These are phyloP conservation scores for Neurospora sp. DNA, from an alignment of 495 filamentous ascomycete genomes.

Conservation along the genomic window DNA sequence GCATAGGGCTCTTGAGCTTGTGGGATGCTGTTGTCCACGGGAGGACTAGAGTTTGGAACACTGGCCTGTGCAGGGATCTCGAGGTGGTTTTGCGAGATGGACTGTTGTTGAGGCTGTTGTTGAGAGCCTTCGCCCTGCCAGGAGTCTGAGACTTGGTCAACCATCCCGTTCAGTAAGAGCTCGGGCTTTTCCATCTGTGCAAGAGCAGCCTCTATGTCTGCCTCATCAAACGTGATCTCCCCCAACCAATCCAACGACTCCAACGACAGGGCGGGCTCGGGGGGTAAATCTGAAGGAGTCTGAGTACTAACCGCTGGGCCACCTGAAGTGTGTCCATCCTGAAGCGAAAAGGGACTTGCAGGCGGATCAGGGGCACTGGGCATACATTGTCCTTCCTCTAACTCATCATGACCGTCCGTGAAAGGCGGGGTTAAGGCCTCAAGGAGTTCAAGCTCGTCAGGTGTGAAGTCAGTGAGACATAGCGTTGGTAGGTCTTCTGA, in stretches of 20 bases:
- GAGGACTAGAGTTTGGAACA: not conserved
- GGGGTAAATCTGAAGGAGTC: constrained; percentile 2
- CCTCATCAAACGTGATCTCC: not conserved
- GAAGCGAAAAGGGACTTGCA: constrained; percentile 12
- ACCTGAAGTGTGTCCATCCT: constrained; percentile 21
- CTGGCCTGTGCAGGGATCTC: not conserved
- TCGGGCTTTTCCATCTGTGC: not conserved
- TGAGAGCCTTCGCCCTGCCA: not conserved
- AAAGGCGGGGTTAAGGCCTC: constrained; percentile 1
- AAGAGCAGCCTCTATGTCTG: not conserved
- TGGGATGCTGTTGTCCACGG: not conserved
- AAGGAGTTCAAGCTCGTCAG: not conserved
- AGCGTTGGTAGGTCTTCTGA: not conserved
- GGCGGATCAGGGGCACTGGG: constrained; percentile 21
- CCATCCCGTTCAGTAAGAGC: not conserved
- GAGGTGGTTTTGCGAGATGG: not conserved
- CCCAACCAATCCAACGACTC: not conserved
- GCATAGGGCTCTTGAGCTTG: not conserved
- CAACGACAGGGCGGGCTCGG: not conserved
- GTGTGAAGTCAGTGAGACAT: not conserved
- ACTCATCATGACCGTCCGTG: not conserved
- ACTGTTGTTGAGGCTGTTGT: not conserved
- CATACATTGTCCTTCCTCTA: not conserved
- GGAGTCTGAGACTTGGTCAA: not conserved
- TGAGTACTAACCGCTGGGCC: constrained; percentile 21